A percentile compares a stretch with the other conserved stretches of the same genome.
Evolutionary conservation across 2,329 filamentous ascomycete species (phyloP).

Genomic region (Monosporascus sp.): DNA sequence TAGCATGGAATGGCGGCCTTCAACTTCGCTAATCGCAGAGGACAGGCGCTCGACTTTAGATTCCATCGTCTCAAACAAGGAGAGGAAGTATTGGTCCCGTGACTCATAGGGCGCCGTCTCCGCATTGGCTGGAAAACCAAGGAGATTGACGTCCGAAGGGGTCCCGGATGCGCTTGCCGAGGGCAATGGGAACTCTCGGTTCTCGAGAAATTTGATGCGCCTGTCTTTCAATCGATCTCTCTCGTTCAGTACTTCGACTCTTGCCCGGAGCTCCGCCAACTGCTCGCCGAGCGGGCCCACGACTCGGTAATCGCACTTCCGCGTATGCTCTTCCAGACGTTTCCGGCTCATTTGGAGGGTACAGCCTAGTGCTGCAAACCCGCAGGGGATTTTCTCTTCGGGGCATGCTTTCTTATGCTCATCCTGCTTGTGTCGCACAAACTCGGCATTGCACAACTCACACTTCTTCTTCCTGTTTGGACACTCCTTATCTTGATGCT

Average conservation of each 20-base stretch:
- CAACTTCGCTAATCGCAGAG: slow-evolving; percentile 51
- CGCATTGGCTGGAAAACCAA: slow-evolving; percentile 15
- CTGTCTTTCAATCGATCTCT: slow-evolving; percentile 34
- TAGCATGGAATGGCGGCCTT: slow-evolving; percentile 55
- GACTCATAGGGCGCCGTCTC: slow-evolving; percentile 30
- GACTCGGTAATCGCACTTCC: slow-evolving; percentile 46
- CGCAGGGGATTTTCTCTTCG: slow-evolving; percentile 35
- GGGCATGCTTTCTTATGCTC: slow-evolving; percentile 44
- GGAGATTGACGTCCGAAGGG: slow-evolving; percentile 19
- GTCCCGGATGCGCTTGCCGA: slow-evolving; percentile 15
- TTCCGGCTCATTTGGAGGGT: slow-evolving; percentile 32
- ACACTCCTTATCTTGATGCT: slow-evolving; percentile 39
- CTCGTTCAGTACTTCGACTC: slow-evolving; percentile 39
- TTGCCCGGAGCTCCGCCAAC: slow-evolving; percentile 41
- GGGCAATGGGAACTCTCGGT: slow-evolving; percentile 23
- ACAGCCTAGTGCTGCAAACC: slow-evolving; percentile 46
- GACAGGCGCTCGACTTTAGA: slow-evolving; percentile 52
- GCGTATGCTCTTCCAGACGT: slow-evolving; percentile 38
- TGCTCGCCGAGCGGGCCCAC: slow-evolving; percentile 43
- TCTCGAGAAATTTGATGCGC: slow-evolving; percentile 37
- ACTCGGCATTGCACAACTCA: slow-evolving; percentile 39
- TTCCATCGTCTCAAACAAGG: slow-evolving; percentile 46
- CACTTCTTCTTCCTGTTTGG: slow-evolving; percentile 43
- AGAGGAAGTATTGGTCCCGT: slow-evolving; percentile 37
- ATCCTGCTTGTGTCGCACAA: slow-evolving; percentile 39